These are phyloP conservation scores for Aspergillus cristatus DNA, from an alignment of 495 filamentous ascomycete species.

Conservation along the genomic window DNA sequence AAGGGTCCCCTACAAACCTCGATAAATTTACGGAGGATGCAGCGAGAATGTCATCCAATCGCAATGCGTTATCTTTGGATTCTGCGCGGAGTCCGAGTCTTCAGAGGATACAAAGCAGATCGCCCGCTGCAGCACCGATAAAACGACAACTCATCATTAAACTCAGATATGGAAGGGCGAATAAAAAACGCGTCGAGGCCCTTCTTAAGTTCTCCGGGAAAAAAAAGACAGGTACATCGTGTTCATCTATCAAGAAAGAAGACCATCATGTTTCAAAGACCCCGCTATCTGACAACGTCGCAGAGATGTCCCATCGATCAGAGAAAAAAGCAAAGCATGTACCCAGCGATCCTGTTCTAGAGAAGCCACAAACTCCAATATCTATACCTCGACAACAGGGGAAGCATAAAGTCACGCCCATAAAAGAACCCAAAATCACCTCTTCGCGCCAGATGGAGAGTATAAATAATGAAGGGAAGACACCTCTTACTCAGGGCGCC, in stretches of 20 bases:
- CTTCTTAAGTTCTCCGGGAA: conserved; percentile 38
- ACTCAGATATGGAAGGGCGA: conserved; percentile 32
- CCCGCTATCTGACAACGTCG: conserved; percentile 3
- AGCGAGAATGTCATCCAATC: conserved; percentile 8
- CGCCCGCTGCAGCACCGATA: neutral
- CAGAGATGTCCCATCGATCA: conserved; percentile 5
- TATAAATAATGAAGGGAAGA: conserved; percentile 21
- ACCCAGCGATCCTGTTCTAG: conserved; percentile 6
- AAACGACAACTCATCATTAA: conserved; percentile 21
- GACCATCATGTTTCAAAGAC: conserved; percentile 13
- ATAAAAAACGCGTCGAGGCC: conserved; percentile 33
- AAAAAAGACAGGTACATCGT: conserved; percentile 19
- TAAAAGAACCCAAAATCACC: conserved; percentile 22
- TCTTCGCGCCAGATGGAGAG: conserved; percentile 18
- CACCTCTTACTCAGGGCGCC: conserved; percentile 14
- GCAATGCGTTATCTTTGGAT: conserved; percentile 4
- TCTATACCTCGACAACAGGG: conserved; percentile 14
- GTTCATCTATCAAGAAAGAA: conserved; percentile 19
- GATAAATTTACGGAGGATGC: conserved; percentile 8
- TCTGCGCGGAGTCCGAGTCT: conserved; percentile 2
- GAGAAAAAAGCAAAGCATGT: conserved; percentile 15
- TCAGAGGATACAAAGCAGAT: conserved; percentile 7
- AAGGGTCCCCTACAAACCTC: conserved; percentile 3
- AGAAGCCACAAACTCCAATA: conserved; percentile 21
- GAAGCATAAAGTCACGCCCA: conserved; percentile 21